Conservation (phyloP, 139 green algal species). For the Ulvella scutata region DNA sequence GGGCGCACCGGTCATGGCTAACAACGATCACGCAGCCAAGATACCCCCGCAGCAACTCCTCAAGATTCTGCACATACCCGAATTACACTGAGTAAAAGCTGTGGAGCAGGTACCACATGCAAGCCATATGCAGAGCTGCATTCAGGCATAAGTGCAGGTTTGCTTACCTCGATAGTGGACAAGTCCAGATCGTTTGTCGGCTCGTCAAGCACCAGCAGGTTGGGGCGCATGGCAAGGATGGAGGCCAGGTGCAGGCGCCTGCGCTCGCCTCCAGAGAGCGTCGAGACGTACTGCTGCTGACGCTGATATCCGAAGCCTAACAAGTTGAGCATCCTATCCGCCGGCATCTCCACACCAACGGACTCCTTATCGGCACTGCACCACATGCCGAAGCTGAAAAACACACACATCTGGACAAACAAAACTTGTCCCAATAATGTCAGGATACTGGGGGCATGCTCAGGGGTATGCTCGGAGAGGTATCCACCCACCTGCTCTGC, state of each 20-base stretch:
- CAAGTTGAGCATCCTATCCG: conserved; percentile 9
- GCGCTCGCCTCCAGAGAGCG: conserved; percentile 41
- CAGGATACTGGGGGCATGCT: too few species aligned
- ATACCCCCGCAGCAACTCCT: conserved; percentile 23
- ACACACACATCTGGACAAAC: not conserved
- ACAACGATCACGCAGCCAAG: conserved; percentile 50
- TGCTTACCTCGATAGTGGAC: conserved; percentile 3
- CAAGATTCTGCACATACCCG: conserved; percentile 7
- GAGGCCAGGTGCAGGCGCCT: conserved; percentile 56
- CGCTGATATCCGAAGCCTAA: not conserved
- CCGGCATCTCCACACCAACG: not conserved
- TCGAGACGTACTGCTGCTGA: conserved; percentile 12
- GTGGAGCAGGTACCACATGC: too few species aligned
- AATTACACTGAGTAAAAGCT: too few species aligned
- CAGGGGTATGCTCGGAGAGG: too few species aligned
- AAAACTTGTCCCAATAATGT: too few species aligned
- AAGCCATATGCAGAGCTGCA: too few species aligned
- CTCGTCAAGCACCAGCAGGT: conserved; percentile 60
- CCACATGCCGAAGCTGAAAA: not conserved
- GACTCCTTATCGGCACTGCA: too few species aligned
- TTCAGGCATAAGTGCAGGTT: too few species aligned
- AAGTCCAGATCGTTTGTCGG: conserved; percentile 71
- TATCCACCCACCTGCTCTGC: not conserved
- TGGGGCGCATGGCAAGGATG: conserved; percentile 47
- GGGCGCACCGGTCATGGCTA: conserved; percentile 59